Evolutionary conservation across 495 filamentous ascomycete species (phyloP), one percentile per base, ranked within the genome.

Genomic region (Hypoxylon crocopeplum): DNA sequence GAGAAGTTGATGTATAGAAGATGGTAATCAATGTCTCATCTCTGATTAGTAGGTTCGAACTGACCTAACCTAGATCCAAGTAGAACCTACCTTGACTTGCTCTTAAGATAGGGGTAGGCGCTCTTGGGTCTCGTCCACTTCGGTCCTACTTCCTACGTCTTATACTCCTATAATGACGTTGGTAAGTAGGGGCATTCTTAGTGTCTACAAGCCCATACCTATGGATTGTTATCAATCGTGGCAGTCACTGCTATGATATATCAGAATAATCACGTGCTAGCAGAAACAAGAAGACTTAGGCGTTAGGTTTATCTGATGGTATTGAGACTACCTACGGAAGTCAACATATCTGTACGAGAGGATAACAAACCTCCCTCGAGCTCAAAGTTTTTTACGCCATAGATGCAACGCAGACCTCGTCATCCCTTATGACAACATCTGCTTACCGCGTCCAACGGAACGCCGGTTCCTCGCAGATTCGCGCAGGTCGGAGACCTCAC

Each of bases 361-460:
- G 50, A 59, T 56, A 62, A 19, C 55, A 42, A 59, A 54, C 53
- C 45, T 37, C 48, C 48, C 52, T 38, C 27, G 33, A 34, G 13
- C 15, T 13, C 20, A 61, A 50, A 42, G 61, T 69, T 71, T 71
- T 33, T 44, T 68, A 62, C 69, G 69, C 64, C 72, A 51, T 62
- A 70, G 56, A 78, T 76, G 75, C 75, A 74, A 75, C 69, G 67
- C 50, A 72, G 70, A 75, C 69, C 68, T 78, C 77, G 68, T 75
- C 77, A 77, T 76, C 72, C 77, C 71, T 62, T 75, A 48, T 50
- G 63, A 71, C 67, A 62, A 61, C 54, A 59, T 67, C 71, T 68
- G 66, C 68, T 76, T 71, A 68, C 70, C 65, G 64, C 59, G 64
- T 56, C 69, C 34, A 42, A 59, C 20, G 36, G 48, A 55, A 67